Percentiles rank a stretch among this genome's conserved stretches.
These are phyloP conservation scores for Cylindrotheca closterium DNA, from an alignment of 108 stramenopile genomes.

Conservation along the genomic window DNA sequence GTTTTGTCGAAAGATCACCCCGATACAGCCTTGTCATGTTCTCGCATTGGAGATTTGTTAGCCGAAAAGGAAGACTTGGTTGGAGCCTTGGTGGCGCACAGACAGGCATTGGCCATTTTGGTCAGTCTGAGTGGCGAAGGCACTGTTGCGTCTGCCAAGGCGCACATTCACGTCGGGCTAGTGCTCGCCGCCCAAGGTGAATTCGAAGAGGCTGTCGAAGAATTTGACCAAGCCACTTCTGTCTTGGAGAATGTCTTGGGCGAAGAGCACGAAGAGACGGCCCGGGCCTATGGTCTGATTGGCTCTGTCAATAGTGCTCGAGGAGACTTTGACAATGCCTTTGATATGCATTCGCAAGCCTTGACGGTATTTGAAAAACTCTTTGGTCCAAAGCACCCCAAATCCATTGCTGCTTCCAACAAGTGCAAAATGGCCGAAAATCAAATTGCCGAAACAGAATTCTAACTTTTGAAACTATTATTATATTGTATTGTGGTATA, in stretches of 20 bases:
- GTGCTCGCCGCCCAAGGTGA: slow-evolving; percentile 27
- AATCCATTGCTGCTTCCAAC: slow-evolving; percentile 5
- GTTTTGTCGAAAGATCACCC: slow-evolving; percentile 30
- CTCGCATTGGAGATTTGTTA: slow-evolving; percentile 23
- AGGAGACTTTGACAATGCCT: slow-evolving; percentile 14
- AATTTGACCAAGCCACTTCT: slow-evolving; percentile 14
- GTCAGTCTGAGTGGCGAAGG: slow-evolving; percentile 27
- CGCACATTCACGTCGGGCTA: slow-evolving; percentile 24
- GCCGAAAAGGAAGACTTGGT: slow-evolving; percentile 20
- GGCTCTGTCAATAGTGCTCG: slow-evolving; percentile 9
- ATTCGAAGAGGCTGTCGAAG: slow-evolving; percentile 28
- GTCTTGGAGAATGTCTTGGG: slow-evolving; percentile 14
- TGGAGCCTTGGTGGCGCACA: slow-evolving; percentile 21
- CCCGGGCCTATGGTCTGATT: slow-evolving; percentile 10
- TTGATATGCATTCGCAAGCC: slow-evolving; percentile 11
- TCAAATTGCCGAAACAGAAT: neutral
- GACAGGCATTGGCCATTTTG: slow-evolving; percentile 28
- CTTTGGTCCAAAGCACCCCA: slow-evolving; percentile 18
- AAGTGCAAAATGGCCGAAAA: neutral
- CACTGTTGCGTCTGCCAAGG: slow-evolving; percentile 28
- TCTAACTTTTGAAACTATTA: neutral
- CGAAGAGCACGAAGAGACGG: slow-evolving; percentile 26
- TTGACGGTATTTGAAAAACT: slow-evolving; percentile 8
- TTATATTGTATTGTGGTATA: too few relatives aligned
- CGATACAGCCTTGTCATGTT: slow-evolving; percentile 22